Evolutionary conservation across 768 basidiomycete species (phyloP), one percentile per base, ranked within the genome.

Genomic region (Pleurotus giganteus): DNA sequence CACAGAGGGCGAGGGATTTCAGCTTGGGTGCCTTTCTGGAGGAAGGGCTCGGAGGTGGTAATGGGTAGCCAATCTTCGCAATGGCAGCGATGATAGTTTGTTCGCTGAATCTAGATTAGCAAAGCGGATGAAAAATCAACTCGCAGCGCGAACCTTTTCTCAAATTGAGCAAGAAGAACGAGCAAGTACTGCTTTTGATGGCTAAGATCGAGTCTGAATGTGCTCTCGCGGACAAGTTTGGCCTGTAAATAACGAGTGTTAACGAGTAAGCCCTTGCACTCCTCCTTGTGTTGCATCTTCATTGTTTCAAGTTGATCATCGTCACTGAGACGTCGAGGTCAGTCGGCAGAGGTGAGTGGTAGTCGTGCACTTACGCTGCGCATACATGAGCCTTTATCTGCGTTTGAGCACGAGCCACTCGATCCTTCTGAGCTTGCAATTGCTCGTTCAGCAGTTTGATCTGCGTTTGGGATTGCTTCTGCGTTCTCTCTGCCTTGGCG

Each of bases 161-260:
- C 86, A 54, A 86, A 83, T 55, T 80, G 78, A 19, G 80, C 66
- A 23, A 97, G 70, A n/a, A 95, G 74, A 2, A 85, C 71, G 7
- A 94, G 73, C 9, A 98, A 76, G 66, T 98, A 98, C 44, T 80
- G 74, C 66, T 99, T 99, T 74, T 98, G 97, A 63, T 93, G 85
- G 13, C 79, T 75, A 42, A 98, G 76, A 61, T 85, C 86, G 56
- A 75, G 76, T 29, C 96, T 82, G 75, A 97, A 82, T 0, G 78
- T 77, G 8, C 86, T 82, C 71, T 99, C 97, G 23, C 96, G 81
- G 2, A 83, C 88, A 69, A 87, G 95, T 65, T 92, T 93, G 53
- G 89, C 88, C 68, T 98, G 96, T 61, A 98, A 77, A 70, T 97
- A 98, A 37, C 79, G 81, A 56, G 97, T 93, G 68, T 97, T 93